phyloP scores from a whole-genome alignment of 768 basidiomycete genomes.

The Polyporus arcularius region DNA sequence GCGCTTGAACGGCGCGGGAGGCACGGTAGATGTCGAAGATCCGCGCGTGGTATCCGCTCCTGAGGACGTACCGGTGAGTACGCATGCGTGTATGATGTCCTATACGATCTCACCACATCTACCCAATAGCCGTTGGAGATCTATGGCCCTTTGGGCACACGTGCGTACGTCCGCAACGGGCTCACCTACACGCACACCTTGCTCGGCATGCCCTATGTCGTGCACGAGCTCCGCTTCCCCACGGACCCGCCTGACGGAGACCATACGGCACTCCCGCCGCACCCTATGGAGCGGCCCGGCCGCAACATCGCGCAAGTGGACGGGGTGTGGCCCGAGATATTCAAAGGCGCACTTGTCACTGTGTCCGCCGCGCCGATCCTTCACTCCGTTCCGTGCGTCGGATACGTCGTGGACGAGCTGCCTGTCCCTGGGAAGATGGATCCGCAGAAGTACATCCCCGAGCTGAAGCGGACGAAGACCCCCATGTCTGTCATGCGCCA shows the following conservation, averaged over 20 bases:
- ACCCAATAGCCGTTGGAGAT: slow-evolving; percentile 71
- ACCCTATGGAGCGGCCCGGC: slow-evolving; percentile 61
- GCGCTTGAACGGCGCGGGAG: slow-evolving; percentile 74
- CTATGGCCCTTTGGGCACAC: slow-evolving; percentile 83
- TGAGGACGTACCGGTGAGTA: slow-evolving; percentile 15
- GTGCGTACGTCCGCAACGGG: slow-evolving; percentile 73
- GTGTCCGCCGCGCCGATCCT: slow-evolving; percentile 77
- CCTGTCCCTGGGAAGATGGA: slow-evolving; percentile 79
- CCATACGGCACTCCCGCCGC: slow-evolving; percentile 46
- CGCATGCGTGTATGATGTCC: slow-evolving; percentile 4
- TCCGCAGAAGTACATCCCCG: slow-evolving; percentile 63
- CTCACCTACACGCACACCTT: slow-evolving; percentile 70
- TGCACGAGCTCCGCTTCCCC: slow-evolving; percentile 77
- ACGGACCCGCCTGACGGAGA: slow-evolving; percentile 59
- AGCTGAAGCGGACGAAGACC: slow-evolving; percentile 68
- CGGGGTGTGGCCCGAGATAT: slow-evolving; percentile 70
- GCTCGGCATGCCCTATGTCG: slow-evolving; percentile 67
- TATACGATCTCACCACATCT: neutral
- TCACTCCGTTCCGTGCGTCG: slow-evolving; percentile 82
- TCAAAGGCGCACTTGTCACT: slow-evolving; percentile 52
- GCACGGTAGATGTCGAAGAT: slow-evolving; percentile 59
- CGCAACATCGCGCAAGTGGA: slow-evolving; percentile 60
- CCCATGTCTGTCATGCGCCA: slow-evolving; percentile 67
- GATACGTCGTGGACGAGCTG: slow-evolving; percentile 72
- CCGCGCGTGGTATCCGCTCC: slow-evolving; percentile 38